Evolutionary conservation across 495 filamentous ascomycete genomes (phyloP).

Genomic region (Xylaria grammica): DNA sequence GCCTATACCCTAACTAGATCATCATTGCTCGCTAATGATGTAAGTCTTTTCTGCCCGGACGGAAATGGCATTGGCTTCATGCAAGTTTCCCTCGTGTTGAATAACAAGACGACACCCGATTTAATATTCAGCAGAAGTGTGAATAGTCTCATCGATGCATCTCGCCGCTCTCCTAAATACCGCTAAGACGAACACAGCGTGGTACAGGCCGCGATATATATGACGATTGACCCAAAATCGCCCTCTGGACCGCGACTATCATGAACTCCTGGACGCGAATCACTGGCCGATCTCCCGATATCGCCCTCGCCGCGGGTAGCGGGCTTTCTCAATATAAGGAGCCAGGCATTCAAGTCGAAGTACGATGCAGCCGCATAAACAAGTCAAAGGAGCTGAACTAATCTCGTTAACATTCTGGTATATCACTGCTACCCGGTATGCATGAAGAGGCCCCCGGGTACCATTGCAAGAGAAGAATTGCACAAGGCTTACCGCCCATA

Average conservation of each 20-base stretch:
- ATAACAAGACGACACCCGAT: neutral
- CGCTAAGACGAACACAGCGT: constrained; percentile 3
- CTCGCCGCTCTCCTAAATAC: constrained; percentile 6
- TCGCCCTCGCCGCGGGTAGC: constrained; percentile 1
- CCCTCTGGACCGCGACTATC: neutral
- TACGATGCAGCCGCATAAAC: constrained; percentile 1
- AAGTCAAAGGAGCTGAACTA: neutral
- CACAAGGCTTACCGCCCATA: neutral
- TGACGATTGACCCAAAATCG: neutral
- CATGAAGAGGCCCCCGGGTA: neutral
- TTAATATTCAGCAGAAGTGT: constrained; percentile 2
- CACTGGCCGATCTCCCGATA: neutral
- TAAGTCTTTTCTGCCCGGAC: neutral
- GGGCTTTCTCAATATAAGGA: neutral
- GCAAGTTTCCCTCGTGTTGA: constrained; percentile 3
- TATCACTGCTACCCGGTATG: neutral
- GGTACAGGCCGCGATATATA: neutral
- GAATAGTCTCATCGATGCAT: constrained; percentile 5
- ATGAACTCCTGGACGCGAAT: neutral
- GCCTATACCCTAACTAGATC: constrained; percentile 12
- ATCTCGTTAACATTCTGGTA: neutral
- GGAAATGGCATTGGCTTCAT: neutral
- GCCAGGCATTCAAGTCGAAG: neutral
- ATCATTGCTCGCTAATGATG: constrained; percentile 1
- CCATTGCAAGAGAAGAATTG: neutral